A percentile compares a stretch with the other conserved stretches of the same genome.
Conservation (phyloP, 805 yeast species). For the Kodamaea neixiangensis region DNA sequence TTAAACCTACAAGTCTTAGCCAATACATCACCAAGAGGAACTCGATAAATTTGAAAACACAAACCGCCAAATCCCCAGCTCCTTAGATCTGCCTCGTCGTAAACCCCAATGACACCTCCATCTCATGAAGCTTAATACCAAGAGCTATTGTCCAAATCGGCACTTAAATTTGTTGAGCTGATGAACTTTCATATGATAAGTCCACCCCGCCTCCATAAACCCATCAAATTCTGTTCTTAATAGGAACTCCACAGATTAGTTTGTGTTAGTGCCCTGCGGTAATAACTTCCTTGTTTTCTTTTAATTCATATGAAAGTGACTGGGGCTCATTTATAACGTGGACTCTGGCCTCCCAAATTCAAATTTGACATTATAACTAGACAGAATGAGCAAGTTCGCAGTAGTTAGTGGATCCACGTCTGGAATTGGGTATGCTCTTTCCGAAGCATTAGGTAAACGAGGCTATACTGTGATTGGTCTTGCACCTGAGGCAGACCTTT, state of each 20-base stretch:
- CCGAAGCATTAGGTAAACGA: constrained; percentile 21
- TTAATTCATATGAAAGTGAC: background rate
- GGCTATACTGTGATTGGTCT: constrained; percentile 24
- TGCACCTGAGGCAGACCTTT: constrained; percentile 16
- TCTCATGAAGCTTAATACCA: background rate
- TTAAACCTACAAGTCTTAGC: no score
- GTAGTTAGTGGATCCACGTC: constrained; percentile 28
- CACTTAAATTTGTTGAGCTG: background rate
- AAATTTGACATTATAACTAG: background rate
- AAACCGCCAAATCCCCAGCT: no score
- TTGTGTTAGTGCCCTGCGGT: background rate
- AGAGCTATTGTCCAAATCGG: background rate
- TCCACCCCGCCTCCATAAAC: background rate
- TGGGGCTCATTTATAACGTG: background rate
- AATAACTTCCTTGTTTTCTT: background rate
- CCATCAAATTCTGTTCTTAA: background rate
- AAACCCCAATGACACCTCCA: background rate
- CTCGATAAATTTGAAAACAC: no score
- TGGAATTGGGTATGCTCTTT: constrained; percentile 28
- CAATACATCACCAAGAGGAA: no score
- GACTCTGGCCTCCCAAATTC: background rate
- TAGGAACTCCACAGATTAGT: background rate
- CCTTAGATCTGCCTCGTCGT: background rate
- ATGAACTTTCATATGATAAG: background rate
- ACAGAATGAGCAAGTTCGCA: constrained; percentile 17